These are phyloP conservation scores for Wallacemonas rigidus DNA, from an alignment of 208 protist genomes.

Conservation along the genomic window DNA sequence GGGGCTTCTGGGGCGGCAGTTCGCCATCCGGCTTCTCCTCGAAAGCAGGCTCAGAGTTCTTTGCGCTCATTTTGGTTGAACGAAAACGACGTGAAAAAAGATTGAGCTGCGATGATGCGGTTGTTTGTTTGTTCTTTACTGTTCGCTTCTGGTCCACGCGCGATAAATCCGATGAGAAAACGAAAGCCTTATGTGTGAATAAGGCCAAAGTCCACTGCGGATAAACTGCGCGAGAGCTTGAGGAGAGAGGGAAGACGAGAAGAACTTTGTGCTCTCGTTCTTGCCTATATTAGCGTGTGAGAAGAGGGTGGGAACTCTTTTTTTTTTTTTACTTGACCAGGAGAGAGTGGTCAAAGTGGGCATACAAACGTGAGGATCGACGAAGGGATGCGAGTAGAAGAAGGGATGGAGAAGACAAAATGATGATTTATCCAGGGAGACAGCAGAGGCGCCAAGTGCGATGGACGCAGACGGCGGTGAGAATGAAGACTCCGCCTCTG, in stretches of 20 bases:
- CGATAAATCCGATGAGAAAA: background rate
- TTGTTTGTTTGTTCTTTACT: constrained; percentile 11
- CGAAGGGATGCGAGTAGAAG: too few relatives aligned
- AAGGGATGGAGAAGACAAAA: too few relatives aligned
- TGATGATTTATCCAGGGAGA: too few relatives aligned
- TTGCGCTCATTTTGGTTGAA: background rate
- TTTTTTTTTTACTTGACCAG: too few relatives aligned
- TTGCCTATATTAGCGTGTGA: background rate
- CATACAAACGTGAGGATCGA: too few relatives aligned
- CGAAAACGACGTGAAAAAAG: too few relatives aligned
- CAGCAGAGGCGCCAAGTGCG: too few relatives aligned
- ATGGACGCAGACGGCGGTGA: too few relatives aligned
- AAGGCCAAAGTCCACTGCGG: background rate
- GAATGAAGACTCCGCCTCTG: too few relatives aligned
- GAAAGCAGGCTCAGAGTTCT: constrained; percentile 30
- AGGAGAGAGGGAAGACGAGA: background rate
- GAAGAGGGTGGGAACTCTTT: background rate
- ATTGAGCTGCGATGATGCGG: too few relatives aligned
- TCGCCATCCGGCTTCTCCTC: constrained; percentile 42
- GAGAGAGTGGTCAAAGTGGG: too few relatives aligned
- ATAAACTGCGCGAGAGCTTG: background rate
- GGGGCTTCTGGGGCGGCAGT: constrained; percentile 50
- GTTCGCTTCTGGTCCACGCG: constrained; percentile 20
- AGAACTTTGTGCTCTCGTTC: background rate
- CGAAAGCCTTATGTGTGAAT: constrained; percentile 10